Evolutionary conservation across 1,284 basidiomycete species (phyloP).

Genomic region (Thelephora terrestris): DNA sequence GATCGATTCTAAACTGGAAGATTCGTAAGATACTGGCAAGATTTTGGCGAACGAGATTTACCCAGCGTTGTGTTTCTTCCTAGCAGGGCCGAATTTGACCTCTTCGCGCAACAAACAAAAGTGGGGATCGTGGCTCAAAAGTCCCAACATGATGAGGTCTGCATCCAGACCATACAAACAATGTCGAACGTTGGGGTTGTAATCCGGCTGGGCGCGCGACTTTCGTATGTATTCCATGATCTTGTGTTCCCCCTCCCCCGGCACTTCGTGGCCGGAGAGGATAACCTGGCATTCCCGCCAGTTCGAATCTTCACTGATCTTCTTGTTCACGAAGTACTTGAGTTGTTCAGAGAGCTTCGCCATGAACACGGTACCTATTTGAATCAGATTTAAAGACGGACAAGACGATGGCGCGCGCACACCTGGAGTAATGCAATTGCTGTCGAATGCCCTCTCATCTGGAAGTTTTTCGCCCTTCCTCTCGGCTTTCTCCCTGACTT

Average conservation of each 20-base stretch:
- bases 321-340: conserved; percentile 95
- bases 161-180: conserved; percentile 98
- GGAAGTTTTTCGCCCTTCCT: conserved; percentile 87
- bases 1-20: conserved; percentile 65
- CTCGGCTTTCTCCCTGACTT: conserved; percentile 79
- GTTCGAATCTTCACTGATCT: conserved; percentile 89
- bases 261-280: conserved; percentile 96
- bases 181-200: conserved; percentile 90
- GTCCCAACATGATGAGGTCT: conserved; percentile 96
- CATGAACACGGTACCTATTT: conserved; percentile 90
- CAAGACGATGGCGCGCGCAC: conserved; percentile 18
- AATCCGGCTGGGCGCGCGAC: conserved; percentile 89
- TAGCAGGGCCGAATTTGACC: conserved; percentile 89
- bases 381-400: not conserved
- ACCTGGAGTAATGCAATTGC: conserved; percentile 99
- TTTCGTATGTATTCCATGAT: conserved; percentile 99
- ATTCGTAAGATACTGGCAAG: not conserved
- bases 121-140: conserved; percentile 97
- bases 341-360: conserved; percentile 82
- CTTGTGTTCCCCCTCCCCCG: conserved; percentile 99
- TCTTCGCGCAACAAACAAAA: conserved; percentile 97
- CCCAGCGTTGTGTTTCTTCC: conserved; percentile 59
- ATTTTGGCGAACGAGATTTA: conserved; percentile 18
- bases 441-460: conserved; percentile 93
- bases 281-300: conserved; percentile 93